Percentiles rank a stretch among this genome's conserved stretches.
phyloP scores from a whole-genome alignment of 2,329 filamentous ascomycete species.

The Ophiostoma angusticollis region DNA sequence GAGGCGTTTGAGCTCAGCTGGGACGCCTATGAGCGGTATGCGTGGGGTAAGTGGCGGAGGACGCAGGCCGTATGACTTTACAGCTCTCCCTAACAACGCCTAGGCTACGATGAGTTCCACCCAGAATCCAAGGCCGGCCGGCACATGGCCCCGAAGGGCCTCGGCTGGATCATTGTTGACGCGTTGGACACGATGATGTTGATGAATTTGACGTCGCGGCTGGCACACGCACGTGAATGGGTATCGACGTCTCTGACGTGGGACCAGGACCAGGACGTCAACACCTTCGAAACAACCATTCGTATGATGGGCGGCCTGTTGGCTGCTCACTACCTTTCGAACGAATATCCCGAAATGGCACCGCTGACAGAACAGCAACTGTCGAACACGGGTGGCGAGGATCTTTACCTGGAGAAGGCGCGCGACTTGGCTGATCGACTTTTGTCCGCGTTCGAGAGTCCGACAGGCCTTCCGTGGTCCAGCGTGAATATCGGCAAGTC shows the following conservation, averaged over 20 bases:
- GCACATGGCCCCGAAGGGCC: slow-evolving; percentile 76
- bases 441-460: slow-evolving; percentile 74
- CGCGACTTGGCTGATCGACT: slow-evolving; percentile 83
- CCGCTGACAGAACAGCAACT: slow-evolving; percentile 56
- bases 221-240: slow-evolving; percentile 81
- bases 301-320: slow-evolving; percentile 90
- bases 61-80: too few relatives aligned
- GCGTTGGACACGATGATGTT: slow-evolving; percentile 92
- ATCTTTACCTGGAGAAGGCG: slow-evolving; percentile 91
- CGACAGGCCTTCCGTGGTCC: slow-evolving; percentile 76
- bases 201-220: slow-evolving; percentile 86
- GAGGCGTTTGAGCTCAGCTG: slow-evolving; percentile 87
- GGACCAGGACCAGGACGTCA: slow-evolving; percentile 89
- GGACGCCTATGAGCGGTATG: slow-evolving; percentile 84
- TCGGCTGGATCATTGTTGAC: slow-evolving; percentile 98
- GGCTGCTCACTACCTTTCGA: slow-evolving; percentile 90
- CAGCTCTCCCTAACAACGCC: not conserved
- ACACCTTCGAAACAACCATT: slow-evolving; percentile 95
- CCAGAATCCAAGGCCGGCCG: slow-evolving; percentile 66
- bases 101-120: slow-evolving; percentile 74
- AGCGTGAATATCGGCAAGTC: slow-evolving; percentile 76
- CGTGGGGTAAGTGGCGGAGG: slow-evolving; percentile 82
- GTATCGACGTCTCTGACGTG: slow-evolving; percentile 69
- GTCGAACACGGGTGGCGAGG: slow-evolving; percentile 61
- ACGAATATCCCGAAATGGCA: slow-evolving; percentile 65